Evolutionary conservation across 1,284 basidiomycete genomes (phyloP), one percentile per base, ranked within the genome.

Genomic region (Trametes versicolor): DNA sequence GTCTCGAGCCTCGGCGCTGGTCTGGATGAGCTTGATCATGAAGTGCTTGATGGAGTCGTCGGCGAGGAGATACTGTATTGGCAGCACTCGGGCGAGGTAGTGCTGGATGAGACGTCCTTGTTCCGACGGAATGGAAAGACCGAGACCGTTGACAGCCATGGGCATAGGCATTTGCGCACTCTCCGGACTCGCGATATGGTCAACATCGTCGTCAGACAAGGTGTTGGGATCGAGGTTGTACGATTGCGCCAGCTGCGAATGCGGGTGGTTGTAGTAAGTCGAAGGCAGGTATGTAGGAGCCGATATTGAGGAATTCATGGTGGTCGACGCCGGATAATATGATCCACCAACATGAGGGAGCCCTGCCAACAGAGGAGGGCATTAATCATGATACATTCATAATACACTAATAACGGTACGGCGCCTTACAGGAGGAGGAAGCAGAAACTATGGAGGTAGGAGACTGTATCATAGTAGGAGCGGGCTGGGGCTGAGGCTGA

Each of bases 401-500:
- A 86, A 84, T 86, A 85, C 81, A 84, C 87, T 83, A 88, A 83
- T 87, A 86, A 74, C 81, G 84, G 84, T 89, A 90, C 87, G 84
- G 78, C 73, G 78, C 85, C 89, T 90, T 90, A 90, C 88, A 88
- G 69, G 78, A 77, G 69, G 74, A 72, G 61, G 75, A 73, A 66
- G 75, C 70, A 72, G 75, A 72, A 66, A 77, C 76, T 79, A 79
- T 72, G 72, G 74, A 77, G 73, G 70, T 72, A 72, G 76, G 72
- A 49, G 74, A 71, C 63, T 73, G 73, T 76, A 76, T 74, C 72
- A 79, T 75, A 74, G 68, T 67, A 73, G 72, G 72, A 72, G 77
- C 69, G 71, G 78, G 71, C 64, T 69, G 69, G 43, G 67, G 65
- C 68, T 65, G 68, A 47, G 65, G 65, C 68, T 74, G 72, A 39